These are phyloP conservation scores for Exophiala viscosa DNA, from an alignment of 2,329 filamentous ascomycete species.

Conservation along the genomic window DNA sequence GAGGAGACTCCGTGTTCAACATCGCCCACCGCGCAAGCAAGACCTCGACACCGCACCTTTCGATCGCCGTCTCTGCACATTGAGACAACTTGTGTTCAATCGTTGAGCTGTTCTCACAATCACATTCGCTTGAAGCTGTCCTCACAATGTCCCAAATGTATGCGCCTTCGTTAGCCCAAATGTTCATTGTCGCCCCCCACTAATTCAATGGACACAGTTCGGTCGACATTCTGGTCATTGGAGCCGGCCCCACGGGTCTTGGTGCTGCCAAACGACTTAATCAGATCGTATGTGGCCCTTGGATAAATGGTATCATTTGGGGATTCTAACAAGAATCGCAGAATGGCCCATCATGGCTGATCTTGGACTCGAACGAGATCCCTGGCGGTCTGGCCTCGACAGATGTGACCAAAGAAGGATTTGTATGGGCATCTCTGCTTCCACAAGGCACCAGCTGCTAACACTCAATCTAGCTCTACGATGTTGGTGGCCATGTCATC, in stretches of 20 bases:
- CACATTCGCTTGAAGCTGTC: conserved; percentile 2
- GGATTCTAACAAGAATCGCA: conserved; percentile 37
- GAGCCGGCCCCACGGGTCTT: conserved; percentile 93
- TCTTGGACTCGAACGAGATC: conserved; percentile 85
- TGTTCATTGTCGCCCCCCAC: background rate
- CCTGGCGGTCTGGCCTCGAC: conserved; percentile 95
- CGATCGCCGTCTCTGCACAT: background rate
- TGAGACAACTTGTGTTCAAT: background rate
- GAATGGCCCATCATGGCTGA: conserved; percentile 92
- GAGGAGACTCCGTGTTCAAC: too few relatives aligned
- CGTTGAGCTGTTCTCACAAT: background rate
- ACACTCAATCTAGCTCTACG: conserved; percentile 69
- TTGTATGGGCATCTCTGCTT: conserved; percentile 16
- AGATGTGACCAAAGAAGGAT: conserved; percentile 81
- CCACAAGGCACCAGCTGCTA: background rate
- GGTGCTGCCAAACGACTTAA: conserved; percentile 97
- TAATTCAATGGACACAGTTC: conserved; percentile 54
- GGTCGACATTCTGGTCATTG: conserved; percentile 96
- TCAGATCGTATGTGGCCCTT: conserved; percentile 70
- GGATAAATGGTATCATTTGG: background rate
- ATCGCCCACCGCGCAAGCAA: too few relatives aligned
- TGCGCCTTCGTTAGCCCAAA: conserved; percentile 1
- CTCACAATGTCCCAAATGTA: conserved; percentile 21
- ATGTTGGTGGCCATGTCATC: conserved; percentile 97
- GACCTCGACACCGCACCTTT: background rate